Conservation (phyloP, 2,329 filamentous ascomycete species). For the Sarocladium strictum region DNA sequence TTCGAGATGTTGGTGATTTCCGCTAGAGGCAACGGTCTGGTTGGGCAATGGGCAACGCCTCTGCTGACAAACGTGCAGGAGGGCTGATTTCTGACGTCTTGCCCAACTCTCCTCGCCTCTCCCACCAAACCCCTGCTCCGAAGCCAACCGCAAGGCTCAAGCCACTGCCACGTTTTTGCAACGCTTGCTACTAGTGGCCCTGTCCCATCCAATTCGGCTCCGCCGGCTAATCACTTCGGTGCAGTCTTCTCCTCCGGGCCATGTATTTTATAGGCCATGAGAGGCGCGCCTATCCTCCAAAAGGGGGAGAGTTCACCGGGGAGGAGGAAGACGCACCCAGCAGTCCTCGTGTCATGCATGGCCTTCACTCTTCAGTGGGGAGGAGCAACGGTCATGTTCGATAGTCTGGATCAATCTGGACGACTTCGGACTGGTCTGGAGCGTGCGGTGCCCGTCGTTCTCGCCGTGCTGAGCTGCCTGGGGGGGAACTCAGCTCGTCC, state of each 20-base stretch:
- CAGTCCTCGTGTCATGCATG: neutral
- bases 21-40: neutral
- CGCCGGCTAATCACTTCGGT: too few species aligned
- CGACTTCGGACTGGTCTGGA: neutral
- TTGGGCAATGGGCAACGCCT: neutral
- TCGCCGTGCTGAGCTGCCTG: neutral
- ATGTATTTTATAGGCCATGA: too few species aligned
- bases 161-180: neutral
- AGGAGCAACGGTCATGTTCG: neutral
- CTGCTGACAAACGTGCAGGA: neutral
- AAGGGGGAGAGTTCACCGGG: neutral
- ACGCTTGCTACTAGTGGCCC: neutral
- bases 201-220: neutral
- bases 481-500: neutral
- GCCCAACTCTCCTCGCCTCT: neutral
- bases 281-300: too few species aligned
- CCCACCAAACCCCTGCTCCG: too few species aligned
- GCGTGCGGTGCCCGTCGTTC: too few species aligned
- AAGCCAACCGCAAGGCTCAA: too few species aligned
- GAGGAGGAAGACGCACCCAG: neutral
- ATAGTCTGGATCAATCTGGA: slow-evolving; percentile 1
- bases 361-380: neutral
- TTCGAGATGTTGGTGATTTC: neutral
- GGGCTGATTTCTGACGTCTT: too few species aligned
- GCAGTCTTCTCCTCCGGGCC: too few species aligned